These are phyloP conservation scores for Blastocladiella britannica DNA, from an alignment of 192 early-diverging fungal genomes.

Conservation along the genomic window DNA sequence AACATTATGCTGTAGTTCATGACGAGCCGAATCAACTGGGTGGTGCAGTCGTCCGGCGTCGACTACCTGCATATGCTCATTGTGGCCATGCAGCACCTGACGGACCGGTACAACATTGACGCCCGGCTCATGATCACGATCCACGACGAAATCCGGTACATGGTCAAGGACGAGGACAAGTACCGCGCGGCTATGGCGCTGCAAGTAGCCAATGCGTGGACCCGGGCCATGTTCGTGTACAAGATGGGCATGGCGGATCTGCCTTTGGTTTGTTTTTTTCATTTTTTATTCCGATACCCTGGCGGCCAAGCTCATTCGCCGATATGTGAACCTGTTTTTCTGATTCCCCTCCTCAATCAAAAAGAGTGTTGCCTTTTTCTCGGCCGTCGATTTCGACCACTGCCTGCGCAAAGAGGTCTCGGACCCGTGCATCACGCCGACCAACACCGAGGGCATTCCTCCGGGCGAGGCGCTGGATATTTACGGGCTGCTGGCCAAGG, in stretches of 20 bases:
- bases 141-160: constrained; percentile 84
- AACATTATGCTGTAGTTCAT: constrained; percentile 42
- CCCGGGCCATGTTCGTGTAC: constrained; percentile 64
- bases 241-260: constrained; percentile 67
- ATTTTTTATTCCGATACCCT: too few species aligned
- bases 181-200: constrained; percentile 57
- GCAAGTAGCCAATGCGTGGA: constrained; percentile 86
- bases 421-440: constrained; percentile 69
- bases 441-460: constrained; percentile 34
- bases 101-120: constrained; percentile 49
- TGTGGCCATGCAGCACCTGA: constrained; percentile 66
- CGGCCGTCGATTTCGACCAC: constrained; percentile 78
- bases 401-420: constrained; percentile 79
- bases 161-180: constrained; percentile 54
- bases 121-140: constrained; percentile 74
- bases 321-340: neutral
- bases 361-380: constrained; percentile 79
- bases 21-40: constrained; percentile 88
- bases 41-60: constrained; percentile 91
- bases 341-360: constrained; percentile 4
- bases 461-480: constrained; percentile 28
- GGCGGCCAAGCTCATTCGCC: constrained; percentile 14
- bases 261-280: constrained; percentile 33
- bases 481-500: constrained; percentile 14
- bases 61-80: constrained; percentile 88